Evolutionary conservation across 2,329 filamentous ascomycete species (phyloP).

Genomic region (Penicillium sp.): DNA sequence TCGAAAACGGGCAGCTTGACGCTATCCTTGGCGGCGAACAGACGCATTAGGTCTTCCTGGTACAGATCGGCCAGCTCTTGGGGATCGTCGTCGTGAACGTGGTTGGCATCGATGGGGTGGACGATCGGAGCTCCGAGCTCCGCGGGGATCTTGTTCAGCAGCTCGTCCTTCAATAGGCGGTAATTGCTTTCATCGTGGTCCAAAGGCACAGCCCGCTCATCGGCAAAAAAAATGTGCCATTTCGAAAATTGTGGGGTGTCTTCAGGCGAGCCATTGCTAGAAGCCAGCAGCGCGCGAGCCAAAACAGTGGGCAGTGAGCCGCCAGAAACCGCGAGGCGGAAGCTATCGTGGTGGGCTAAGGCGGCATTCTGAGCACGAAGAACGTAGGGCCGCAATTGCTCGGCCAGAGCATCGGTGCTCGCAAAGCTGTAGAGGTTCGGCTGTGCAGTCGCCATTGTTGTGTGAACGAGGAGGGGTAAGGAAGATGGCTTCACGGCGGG

Average conservation of each 20-base stretch:
- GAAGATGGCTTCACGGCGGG: not conserved
- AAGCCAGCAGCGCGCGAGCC: conserved; percentile 69
- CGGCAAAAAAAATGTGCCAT: conserved; percentile 98
- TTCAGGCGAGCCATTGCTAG: conserved; percentile 45
- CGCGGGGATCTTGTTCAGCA: conserved; percentile 78
- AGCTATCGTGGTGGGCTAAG: conserved; percentile 70
- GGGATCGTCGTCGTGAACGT: conserved; percentile 68
- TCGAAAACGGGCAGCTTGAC: conserved; percentile 95
- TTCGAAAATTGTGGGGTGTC: conserved; percentile 70
- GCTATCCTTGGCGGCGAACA: conserved; percentile 86
- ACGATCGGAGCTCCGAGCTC: conserved; percentile 62
- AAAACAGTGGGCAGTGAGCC: conserved; percentile 87
- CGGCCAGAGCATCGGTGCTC: conserved; percentile 62
- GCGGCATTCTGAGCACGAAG: conserved; percentile 75
- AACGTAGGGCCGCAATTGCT: conserved; percentile 73
- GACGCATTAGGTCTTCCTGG: conserved; percentile 76
- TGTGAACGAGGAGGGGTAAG: conserved; percentile 1
- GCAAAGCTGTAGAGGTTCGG: conserved; percentile 74
- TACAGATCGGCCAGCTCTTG: conserved; percentile 93
- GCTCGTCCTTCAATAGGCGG: conserved; percentile 74
- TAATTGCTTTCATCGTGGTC: conserved; percentile 95
- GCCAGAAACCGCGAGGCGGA: conserved; percentile 89
- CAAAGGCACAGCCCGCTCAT: conserved; percentile 90
- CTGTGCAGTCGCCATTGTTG: conserved; percentile 37
- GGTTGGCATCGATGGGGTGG: conserved; percentile 66